Conservation (phyloP, 495 filamentous ascomycete species). For the Podospora pseudoanserina region DNA sequence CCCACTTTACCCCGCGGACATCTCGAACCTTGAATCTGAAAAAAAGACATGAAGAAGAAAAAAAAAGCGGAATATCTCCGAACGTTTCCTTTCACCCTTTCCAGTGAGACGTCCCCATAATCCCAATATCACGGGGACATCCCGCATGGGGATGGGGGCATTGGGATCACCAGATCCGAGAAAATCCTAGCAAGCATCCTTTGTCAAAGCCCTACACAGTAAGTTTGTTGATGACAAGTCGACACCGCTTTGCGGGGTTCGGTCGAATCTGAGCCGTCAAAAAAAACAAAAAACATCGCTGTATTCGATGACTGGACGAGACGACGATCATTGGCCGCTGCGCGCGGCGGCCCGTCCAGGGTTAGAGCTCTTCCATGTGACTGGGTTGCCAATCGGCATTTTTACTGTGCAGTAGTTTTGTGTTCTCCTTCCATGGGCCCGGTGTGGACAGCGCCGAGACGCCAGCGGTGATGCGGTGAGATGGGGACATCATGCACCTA, state of each 20-base stretch:
- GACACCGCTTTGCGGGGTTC: conserved; percentile 6
- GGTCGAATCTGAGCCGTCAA: not conserved
- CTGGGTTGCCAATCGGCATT: conserved; percentile 10
- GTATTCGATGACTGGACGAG: not conserved
- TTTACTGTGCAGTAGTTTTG: conserved; percentile 4
- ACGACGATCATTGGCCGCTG: not conserved
- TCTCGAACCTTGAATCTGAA: not conserved
- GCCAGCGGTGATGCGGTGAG: not conserved
- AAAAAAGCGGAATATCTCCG: not conserved
- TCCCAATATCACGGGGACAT: not conserved
- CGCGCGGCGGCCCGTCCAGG: not conserved
- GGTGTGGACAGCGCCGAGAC: conserved; percentile 1
- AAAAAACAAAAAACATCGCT: not conserved
- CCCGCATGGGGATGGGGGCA: not conserved
- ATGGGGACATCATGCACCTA: not conserved
- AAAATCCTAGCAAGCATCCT: not conserved
- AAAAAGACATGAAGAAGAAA: not conserved
- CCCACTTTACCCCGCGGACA: conserved; percentile 7
- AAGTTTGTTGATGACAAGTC: not conserved
- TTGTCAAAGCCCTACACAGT: not conserved
- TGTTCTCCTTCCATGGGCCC: conserved; percentile 2
- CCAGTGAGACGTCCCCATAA: not conserved
- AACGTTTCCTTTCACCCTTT: not conserved
- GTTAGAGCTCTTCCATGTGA: conserved; percentile 4
- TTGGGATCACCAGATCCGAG: not conserved